Evolutionary conservation across 305 asterid species (phyloP).

Genomic region (Andrographis paniculata): DNA sequence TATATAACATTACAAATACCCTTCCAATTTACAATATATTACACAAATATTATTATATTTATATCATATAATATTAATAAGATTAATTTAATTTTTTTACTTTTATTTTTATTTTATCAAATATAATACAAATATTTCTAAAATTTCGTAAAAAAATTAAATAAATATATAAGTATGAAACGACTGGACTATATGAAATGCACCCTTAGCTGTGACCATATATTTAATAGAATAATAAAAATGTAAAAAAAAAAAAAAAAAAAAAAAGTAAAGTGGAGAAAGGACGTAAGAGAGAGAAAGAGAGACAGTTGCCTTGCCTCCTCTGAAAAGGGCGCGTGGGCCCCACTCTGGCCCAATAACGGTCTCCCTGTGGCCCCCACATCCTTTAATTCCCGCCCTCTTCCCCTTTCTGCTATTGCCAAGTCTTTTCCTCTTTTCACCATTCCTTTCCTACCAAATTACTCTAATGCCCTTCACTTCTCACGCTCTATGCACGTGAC

Average conservation of each 20-base stretch:
- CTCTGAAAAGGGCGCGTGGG: background rate
- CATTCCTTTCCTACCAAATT: background rate
- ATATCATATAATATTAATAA: too few relatives aligned
- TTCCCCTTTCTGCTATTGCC: background rate
- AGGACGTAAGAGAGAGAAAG: background rate
- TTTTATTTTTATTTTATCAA: too few relatives aligned
- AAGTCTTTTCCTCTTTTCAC: background rate
- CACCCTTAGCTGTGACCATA: too few relatives aligned
- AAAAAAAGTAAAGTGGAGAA: background rate
- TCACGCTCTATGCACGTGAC: background rate
- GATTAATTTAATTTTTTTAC: too few relatives aligned
- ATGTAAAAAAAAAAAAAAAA: background rate
- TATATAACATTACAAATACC: too few relatives aligned
- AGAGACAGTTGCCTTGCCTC: background rate
- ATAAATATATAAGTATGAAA: too few relatives aligned
- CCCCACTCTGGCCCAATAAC: background rate
- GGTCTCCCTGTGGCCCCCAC: background rate
- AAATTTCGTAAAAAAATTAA: too few relatives aligned
- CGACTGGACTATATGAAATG: too few relatives aligned
- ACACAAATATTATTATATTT: too few relatives aligned
- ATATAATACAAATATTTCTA: too few relatives aligned
- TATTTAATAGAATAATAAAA: too few relatives aligned
- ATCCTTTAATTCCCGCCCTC: background rate
- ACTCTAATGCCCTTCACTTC: background rate
- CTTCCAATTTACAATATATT: too few relatives aligned